Conservation (phyloP, 345 rosid genomes). For the Citropsis articulata region DNA sequence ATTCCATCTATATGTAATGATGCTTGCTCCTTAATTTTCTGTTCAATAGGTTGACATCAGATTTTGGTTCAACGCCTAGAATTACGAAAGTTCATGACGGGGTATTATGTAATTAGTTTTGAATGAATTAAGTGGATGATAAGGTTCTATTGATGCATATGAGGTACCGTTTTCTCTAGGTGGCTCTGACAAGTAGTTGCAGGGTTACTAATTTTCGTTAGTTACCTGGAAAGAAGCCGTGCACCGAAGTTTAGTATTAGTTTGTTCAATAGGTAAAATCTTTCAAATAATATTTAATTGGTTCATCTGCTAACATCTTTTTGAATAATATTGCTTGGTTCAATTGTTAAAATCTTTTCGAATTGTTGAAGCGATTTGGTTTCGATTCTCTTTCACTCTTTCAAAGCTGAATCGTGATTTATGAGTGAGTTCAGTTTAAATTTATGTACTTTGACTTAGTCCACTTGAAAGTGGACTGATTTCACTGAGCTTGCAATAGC, state of each 20-base stretch:
- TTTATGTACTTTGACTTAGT: background rate
- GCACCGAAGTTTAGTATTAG: background rate
- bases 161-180: background rate
- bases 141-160: background rate
- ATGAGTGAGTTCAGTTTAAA: background rate
- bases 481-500: too few relatives aligned
- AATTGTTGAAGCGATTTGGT: background rate
- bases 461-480: too few relatives aligned
- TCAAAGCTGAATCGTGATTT: background rate
- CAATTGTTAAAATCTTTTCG: background rate
- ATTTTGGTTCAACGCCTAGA: background rate
- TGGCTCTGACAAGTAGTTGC: background rate
- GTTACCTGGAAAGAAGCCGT: background rate
- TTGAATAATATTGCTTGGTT: background rate
- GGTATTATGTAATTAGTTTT: background rate
- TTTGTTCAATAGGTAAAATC: too few relatives aligned
- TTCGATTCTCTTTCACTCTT: background rate
- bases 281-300: background rate
- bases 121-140: background rate
- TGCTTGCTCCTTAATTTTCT: background rate
- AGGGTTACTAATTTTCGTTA: background rate
- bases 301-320: background rate
- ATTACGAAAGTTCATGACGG: background rate
- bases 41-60: background rate
- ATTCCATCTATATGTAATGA: constrained; percentile 4